phyloP scores from a whole-genome alignment of 345 rosid species.

The Toxicodendron radicans region DNA sequence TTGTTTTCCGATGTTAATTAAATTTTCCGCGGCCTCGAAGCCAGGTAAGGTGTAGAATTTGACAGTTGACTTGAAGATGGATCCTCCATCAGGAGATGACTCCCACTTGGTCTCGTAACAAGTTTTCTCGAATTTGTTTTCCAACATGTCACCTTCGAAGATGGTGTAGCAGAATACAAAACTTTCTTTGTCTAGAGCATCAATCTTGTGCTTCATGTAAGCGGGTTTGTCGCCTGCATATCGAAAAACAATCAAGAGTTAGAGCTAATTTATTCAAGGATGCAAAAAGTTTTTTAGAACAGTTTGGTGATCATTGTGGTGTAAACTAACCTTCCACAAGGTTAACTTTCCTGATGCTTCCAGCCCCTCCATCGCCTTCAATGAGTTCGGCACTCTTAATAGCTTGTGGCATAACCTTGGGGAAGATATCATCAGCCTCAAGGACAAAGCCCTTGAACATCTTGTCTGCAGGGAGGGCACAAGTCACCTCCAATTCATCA shows the following conservation, averaged over 20 bases:
- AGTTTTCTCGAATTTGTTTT: constrained; percentile 23
- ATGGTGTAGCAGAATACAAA: constrained; percentile 19
- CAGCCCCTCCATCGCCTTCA: constrained; percentile 51
- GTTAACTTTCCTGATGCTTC: constrained; percentile 36
- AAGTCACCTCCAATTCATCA: constrained; percentile 20
- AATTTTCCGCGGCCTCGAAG: constrained; percentile 5
- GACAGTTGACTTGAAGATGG: background rate
- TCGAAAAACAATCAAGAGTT: background rate
- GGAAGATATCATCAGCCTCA: constrained; percentile 30
- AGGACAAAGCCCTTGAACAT: constrained; percentile 36
- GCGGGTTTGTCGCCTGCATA: constrained; percentile 24
- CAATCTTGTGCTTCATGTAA: background rate
- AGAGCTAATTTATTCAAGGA: too few relatives aligned
- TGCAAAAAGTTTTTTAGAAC: too few relatives aligned
- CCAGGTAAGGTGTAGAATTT: constrained; percentile 26
- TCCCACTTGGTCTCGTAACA: constrained; percentile 20
- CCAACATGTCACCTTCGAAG: constrained; percentile 30
- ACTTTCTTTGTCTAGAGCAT: background rate
- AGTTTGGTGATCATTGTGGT: too few relatives aligned
- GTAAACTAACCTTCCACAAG: constrained; percentile 22
- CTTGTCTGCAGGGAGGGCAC: constrained; percentile 27
- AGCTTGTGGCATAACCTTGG: constrained; percentile 38
- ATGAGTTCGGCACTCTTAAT: constrained; percentile 27
- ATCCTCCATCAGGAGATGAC: constrained; percentile 29
- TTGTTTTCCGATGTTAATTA: constrained; percentile 16